A percentile compares a stretch with the other conserved stretches of the same genome.
These are phyloP conservation scores for Morella rubra DNA, from an alignment of 306 rosid species.

Conservation along the genomic window DNA sequence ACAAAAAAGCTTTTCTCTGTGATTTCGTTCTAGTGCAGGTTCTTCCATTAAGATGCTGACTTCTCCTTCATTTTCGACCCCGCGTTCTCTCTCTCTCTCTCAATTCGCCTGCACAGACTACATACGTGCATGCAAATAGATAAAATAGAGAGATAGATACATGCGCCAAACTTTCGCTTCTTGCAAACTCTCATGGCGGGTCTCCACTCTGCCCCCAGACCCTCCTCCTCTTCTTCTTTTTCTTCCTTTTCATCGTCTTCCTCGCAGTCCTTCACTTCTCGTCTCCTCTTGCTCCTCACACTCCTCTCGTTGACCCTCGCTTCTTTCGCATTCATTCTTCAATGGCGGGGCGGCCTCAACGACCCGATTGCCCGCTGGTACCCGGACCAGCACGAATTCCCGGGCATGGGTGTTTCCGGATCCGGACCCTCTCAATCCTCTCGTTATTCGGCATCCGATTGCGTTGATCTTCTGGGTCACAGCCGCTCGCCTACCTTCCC, in stretches of 20 bases:
- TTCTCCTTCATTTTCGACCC: conserved; percentile 18
- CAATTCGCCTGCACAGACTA: not conserved
- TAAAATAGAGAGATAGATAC: conserved; percentile 2
- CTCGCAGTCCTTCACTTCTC: conserved; percentile 42
- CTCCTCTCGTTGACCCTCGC: conserved; percentile 74
- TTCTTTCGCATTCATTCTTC: conserved; percentile 74
- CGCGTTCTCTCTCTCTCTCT: not conserved
- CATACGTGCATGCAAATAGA: not conserved
- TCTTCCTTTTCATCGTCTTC: conserved; percentile 28
- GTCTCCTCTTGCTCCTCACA: conserved; percentile 60
- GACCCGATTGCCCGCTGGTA: conserved; percentile 80
- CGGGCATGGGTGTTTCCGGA: conserved; percentile 49
- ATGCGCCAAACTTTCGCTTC: conserved; percentile 23
- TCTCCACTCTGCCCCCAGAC: conserved; percentile 43
- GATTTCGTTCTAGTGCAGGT: not conserved
- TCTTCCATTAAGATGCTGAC: not conserved
- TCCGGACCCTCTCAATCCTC: conserved; percentile 32
- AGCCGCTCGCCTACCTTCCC: conserved; percentile 62
- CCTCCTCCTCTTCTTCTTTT: conserved; percentile 21
- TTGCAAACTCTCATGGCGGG: conserved; percentile 63
- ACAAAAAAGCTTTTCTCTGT: conserved; percentile 35
- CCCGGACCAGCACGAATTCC: conserved; percentile 61
- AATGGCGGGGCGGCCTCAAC: conserved; percentile 89
- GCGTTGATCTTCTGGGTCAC: conserved; percentile 45
- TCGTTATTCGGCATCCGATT: conserved; percentile 48